Percentiles rank a stretch among this genome's conserved stretches.
Evolutionary conservation across 768 basidiomycete species (phyloP).

Genomic region (Bullera alba): DNA sequence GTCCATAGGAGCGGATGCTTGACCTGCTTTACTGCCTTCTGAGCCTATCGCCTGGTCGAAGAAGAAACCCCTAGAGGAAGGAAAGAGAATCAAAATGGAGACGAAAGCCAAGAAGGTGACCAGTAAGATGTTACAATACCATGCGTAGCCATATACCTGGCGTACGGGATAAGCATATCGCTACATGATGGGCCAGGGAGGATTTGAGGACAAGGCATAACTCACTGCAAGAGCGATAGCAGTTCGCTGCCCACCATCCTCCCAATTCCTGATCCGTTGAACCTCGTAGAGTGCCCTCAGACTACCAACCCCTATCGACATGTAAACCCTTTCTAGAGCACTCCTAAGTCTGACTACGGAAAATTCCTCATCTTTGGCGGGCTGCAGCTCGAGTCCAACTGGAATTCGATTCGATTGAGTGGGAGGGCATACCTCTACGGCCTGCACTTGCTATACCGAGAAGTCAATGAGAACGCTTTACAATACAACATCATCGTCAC

Average conservation of each 20-base stretch:
- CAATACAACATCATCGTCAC: neutral
- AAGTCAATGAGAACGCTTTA: too few relatives aligned
- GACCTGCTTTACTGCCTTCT: too few relatives aligned
- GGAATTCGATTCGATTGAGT: slow-evolving; percentile 24
- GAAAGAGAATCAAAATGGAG: slow-evolving; percentile 47
- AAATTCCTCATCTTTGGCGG: slow-evolving; percentile 48
- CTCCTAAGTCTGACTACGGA: slow-evolving; percentile 50
- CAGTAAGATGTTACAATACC: slow-evolving; percentile 47
- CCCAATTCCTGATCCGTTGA: slow-evolving; percentile 49
- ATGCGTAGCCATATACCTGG: slow-evolving; percentile 47
- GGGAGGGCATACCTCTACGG: slow-evolving; percentile 44
- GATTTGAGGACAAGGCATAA: too few relatives aligned
- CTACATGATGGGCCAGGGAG: too few relatives aligned
- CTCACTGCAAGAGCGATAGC: slow-evolving; percentile 42
- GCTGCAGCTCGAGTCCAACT: slow-evolving; percentile 48
- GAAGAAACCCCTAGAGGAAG: slow-evolving; percentile 42
- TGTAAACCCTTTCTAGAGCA: slow-evolving; percentile 49
- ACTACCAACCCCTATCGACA: slow-evolving; percentile 46
- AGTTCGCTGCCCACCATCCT: slow-evolving; percentile 42
- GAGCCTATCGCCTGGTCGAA: slow-evolving; percentile 44
- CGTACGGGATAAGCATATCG: neutral
- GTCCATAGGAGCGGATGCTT: neutral
- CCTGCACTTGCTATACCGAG: slow-evolving; percentile 50
- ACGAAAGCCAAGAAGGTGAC: slow-evolving; percentile 44
- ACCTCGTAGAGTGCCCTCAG: slow-evolving; percentile 47